Percentiles rank a stretch among this genome's conserved stretches.
Evolutionary conservation across 2,329 filamentous ascomycete species (phyloP).

Genomic region (Fusarium tjaetaba): DNA sequence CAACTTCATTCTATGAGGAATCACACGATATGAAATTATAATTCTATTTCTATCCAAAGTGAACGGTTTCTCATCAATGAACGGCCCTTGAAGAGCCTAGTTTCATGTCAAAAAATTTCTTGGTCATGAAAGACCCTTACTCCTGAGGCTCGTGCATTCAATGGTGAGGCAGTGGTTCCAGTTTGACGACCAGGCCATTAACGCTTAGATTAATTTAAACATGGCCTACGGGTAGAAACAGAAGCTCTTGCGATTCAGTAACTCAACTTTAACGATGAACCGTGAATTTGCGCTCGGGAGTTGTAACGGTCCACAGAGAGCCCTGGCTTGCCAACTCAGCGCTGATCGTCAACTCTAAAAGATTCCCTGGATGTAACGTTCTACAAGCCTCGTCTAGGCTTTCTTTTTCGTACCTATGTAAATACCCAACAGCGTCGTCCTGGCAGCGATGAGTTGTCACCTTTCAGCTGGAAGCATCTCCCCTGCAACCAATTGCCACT

Average conservation of each 20-base stretch:
- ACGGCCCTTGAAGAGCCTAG: constrained; percentile 15
- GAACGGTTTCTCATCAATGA: not conserved
- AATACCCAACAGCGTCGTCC: constrained; percentile 22
- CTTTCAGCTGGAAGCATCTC: constrained; percentile 17
- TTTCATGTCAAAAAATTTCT: constrained; percentile 28
- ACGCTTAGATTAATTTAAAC: not conserved
- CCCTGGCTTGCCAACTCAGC: constrained; percentile 27
- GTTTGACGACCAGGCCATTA: constrained; percentile 2
- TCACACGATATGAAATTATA: not conserved
- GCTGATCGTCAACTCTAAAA: constrained; percentile 24
- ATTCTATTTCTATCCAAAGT: not conserved
- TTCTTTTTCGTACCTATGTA: not conserved
- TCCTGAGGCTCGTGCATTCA: constrained; percentile 26
- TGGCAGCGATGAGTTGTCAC: constrained; percentile 5
- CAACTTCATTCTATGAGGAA: not conserved
- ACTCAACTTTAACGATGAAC: not conserved
- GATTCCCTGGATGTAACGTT: constrained; percentile 13
- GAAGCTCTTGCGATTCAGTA: constrained; percentile 7
- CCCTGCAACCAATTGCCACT: constrained; percentile 6
- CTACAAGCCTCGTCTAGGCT: not conserved
- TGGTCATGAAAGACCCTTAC: not conserved
- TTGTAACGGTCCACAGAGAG: constrained; percentile 12
- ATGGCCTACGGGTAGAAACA: constrained; percentile 1
- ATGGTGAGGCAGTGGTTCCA: constrained; percentile 39
- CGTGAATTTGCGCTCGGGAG: constrained; percentile 13